Conservation (phyloP, 2,329 filamentous ascomycete genomes). For the Phoma sp. region DNA sequence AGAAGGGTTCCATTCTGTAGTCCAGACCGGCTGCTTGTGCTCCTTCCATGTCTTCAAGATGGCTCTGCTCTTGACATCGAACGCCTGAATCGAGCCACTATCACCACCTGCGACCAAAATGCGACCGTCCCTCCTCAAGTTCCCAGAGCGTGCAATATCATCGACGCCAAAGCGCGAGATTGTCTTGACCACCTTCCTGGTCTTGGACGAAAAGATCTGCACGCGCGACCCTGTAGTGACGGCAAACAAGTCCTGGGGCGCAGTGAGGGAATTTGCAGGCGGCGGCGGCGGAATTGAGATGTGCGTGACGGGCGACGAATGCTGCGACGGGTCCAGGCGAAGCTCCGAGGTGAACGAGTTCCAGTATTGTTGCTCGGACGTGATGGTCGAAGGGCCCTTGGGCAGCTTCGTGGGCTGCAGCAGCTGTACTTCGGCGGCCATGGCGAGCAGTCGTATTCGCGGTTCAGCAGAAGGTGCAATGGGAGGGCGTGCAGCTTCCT, state of each 20-base stretch:
- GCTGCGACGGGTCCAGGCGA: slow-evolving; percentile 81
- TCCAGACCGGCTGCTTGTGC: slow-evolving; percentile 93
- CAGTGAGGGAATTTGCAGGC: slow-evolving; percentile 45
- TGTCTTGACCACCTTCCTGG: slow-evolving; percentile 89
- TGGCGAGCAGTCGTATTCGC: slow-evolving; percentile 47
- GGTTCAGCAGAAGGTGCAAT: slow-evolving; percentile 5
- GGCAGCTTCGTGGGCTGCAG: slow-evolving; percentile 83
- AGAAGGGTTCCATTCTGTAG: slow-evolving; percentile 88
- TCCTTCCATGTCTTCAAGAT: slow-evolving; percentile 95
- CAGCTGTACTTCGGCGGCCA: slow-evolving; percentile 86
- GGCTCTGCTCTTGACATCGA: slow-evolving; percentile 85
- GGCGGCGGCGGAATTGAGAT: slow-evolving; percentile 72
- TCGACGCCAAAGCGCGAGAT: slow-evolving; percentile 82
- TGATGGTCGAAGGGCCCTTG: slow-evolving; percentile 79
- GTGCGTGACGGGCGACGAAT: slow-evolving; percentile 86
- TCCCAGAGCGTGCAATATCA: slow-evolving; percentile 86
- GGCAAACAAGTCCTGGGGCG: slow-evolving; percentile 73
- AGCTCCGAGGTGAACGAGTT: slow-evolving; percentile 91
- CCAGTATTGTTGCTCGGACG: slow-evolving; percentile 96
- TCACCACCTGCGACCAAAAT: slow-evolving; percentile 92
- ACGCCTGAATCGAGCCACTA: slow-evolving; percentile 90
- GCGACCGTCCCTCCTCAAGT: slow-evolving; percentile 85
- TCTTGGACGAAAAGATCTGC: slow-evolving; percentile 91
- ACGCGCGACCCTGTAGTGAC: slow-evolving; percentile 94
- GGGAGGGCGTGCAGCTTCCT: slow-evolving; percentile 17